These are phyloP conservation scores for Candida ponderosae DNA, from an alignment of 805 yeast species.

Conservation along the genomic window DNA sequence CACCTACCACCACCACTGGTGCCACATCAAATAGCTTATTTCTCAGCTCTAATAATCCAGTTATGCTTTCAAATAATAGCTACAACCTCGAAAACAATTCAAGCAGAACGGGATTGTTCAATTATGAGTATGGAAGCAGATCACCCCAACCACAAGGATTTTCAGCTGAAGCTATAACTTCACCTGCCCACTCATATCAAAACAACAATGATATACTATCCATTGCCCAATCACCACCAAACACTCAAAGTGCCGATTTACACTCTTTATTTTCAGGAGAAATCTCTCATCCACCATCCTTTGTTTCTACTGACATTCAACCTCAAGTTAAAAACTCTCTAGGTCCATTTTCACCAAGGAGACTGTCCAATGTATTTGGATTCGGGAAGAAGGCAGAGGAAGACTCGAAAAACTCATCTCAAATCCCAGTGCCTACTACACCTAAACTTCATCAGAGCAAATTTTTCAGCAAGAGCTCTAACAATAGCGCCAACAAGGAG, in stretches of 20 bases:
- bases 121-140: conserved; percentile 9
- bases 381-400: conserved; percentile 17
- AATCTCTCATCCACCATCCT: conserved; percentile 2
- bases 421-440: neutral
- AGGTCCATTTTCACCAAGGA: conserved; percentile 21
- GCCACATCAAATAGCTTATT: too few relatives aligned
- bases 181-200: conserved; percentile 13
- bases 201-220: conserved; percentile 15
- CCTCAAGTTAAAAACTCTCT: conserved; percentile 12
- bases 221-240: conserved; percentile 17
- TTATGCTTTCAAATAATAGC: too few relatives aligned
- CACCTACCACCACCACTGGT: too few relatives aligned
- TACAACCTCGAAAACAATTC: too few relatives aligned
- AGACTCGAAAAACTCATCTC: neutral
- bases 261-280: conserved; percentile 15
- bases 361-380: conserved; percentile 21
- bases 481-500: conserved; percentile 2
- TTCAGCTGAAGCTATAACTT: conserved; percentile 10
- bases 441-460: conserved; percentile 13
- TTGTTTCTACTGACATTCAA: conserved; percentile 6
- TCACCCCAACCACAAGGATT: conserved; percentile 7
- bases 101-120: too few relatives aligned
- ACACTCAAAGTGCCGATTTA: conserved; percentile 14
- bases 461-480: conserved; percentile 14
- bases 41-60: too few relatives aligned